These are phyloP conservation scores for Madurella fahalii DNA, from an alignment of 2,329 filamentous ascomycete species.

Conservation along the genomic window DNA sequence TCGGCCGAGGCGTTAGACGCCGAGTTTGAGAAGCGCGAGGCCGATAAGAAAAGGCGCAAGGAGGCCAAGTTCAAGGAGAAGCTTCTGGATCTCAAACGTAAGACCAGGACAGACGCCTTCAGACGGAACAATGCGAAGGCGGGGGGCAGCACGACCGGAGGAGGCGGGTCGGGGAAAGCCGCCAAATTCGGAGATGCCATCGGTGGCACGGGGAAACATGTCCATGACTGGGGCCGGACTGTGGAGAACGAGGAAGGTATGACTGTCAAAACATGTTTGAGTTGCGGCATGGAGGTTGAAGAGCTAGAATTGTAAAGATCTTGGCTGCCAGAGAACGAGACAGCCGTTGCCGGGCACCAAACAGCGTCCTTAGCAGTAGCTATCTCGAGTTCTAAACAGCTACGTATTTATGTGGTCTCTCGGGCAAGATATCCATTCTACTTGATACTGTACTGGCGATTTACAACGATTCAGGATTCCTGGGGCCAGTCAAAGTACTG, in stretches of 20 bases:
- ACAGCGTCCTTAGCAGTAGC: too few species aligned
- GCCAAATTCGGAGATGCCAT: slow-evolving; percentile 74
- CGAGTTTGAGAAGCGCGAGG: slow-evolving; percentile 77
- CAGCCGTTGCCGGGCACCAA: not conserved
- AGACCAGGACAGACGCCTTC: slow-evolving; percentile 87
- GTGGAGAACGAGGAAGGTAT: slow-evolving; percentile 68
- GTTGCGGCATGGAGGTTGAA: slow-evolving; percentile 76
- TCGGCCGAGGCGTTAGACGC: slow-evolving; percentile 78
- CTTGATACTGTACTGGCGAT: too few species aligned
- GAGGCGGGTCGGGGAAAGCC: slow-evolving; percentile 36
- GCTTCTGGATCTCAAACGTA: slow-evolving; percentile 84
- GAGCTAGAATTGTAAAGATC: slow-evolving; percentile 59
- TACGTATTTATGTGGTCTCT: too few species aligned
- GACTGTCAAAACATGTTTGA: slow-evolving; percentile 73
- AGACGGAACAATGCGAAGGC: slow-evolving; percentile 61
- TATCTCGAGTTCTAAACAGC: too few species aligned
- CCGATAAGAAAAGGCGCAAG: slow-evolving; percentile 77
- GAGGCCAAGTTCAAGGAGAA: slow-evolving; percentile 90
- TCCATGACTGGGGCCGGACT: slow-evolving; percentile 78
- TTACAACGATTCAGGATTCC: too few species aligned
- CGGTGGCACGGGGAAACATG: slow-evolving; percentile 65
- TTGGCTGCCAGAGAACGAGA: not conserved
- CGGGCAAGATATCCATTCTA: too few species aligned
- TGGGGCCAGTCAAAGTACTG: too few species aligned
- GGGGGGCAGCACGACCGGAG: slow-evolving; percentile 35